Conservation (phyloP, 1,284 basidiomycete species). For the Thelephora terrestris region DNA sequence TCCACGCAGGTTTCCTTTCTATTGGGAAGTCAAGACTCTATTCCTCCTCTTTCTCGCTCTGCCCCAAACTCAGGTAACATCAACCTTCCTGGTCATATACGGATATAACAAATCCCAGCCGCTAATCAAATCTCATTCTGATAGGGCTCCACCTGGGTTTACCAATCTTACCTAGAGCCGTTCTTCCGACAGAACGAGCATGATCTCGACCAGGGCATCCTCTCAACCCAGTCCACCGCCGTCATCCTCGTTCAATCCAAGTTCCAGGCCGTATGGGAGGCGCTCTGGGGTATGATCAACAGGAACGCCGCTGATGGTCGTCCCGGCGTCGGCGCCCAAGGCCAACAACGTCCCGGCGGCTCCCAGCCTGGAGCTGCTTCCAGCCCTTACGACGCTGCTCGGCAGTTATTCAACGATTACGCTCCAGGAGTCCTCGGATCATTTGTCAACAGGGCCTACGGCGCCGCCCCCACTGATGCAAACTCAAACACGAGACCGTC, state of each 20-base stretch:
- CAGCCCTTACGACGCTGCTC: not conserved
- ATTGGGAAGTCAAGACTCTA: constrained; percentile 62
- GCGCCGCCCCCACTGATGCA: not conserved
- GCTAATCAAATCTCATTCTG: constrained; percentile 1
- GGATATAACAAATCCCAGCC: not conserved
- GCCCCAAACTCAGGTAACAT: constrained; percentile 60
- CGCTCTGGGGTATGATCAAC: constrained; percentile 33
- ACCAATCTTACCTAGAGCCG: constrained; percentile 54
- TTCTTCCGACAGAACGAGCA: constrained; percentile 57
- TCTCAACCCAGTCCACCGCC: constrained; percentile 39
- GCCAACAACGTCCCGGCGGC: too few relatives aligned
- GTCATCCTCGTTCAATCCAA: constrained; percentile 42
- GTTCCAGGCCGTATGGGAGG: constrained; percentile 35
- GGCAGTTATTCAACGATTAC: not conserved
- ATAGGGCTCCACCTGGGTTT: constrained; percentile 69
- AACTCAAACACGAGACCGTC: not conserved
- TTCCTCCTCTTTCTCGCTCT: constrained; percentile 67
- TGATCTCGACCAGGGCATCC: constrained; percentile 56
- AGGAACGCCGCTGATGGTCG: constrained; percentile 18
- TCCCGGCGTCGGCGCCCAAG: not conserved
- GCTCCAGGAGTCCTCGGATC: not conserved
- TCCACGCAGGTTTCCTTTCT: constrained; percentile 63
- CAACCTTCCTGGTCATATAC: not conserved
- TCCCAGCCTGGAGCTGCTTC: too few relatives aligned
- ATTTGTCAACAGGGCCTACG: not conserved